phyloP scores from a whole-genome alignment of 768 basidiomycete genomes.

The Candolleomyces aberdarensis region DNA sequence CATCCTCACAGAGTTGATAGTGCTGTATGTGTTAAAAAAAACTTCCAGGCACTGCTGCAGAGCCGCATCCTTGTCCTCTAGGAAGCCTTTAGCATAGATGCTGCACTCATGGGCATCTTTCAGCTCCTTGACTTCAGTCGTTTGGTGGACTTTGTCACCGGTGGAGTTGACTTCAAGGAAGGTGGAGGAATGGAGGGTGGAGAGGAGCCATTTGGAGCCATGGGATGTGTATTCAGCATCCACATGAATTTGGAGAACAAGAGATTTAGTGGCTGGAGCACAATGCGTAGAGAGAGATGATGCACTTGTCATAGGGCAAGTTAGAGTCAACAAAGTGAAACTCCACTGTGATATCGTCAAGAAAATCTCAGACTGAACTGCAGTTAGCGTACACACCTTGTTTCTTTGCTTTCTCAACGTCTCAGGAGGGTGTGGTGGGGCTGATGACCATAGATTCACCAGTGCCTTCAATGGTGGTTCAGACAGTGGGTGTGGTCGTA shows the following conservation, averaged over 20 bases:
- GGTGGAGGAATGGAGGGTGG: conserved; percentile 51
- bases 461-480: neutral
- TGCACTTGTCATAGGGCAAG: conserved; percentile 84
- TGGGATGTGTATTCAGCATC: conserved; percentile 67
- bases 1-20: conserved; percentile 83
- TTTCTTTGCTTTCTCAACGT: neutral
- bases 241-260: conserved; percentile 83
- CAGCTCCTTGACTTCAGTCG: conserved; percentile 69
- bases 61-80: conserved; percentile 49
- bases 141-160: conserved; percentile 70
- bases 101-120: conserved; percentile 79
- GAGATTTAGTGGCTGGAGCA: neutral
- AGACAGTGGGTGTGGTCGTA: neutral
- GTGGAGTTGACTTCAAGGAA: conserved; percentile 74
- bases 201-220: conserved; percentile 67
- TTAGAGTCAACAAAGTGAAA: conserved; percentile 98
- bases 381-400: neutral
- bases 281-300: neutral
- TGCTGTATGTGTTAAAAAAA: conserved; percentile 79
- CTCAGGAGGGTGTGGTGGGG: neutral
- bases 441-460: neutral
- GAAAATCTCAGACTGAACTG: neutral
- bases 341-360: conserved; percentile 55
- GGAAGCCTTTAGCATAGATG: conserved; percentile 92
- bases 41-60: conserved; percentile 74